A percentile compares a stretch with the other conserved stretches of the same genome.
Conservation (phyloP, 73 alveolate genomes). For the Tetrahymena malaccensis region DNA sequence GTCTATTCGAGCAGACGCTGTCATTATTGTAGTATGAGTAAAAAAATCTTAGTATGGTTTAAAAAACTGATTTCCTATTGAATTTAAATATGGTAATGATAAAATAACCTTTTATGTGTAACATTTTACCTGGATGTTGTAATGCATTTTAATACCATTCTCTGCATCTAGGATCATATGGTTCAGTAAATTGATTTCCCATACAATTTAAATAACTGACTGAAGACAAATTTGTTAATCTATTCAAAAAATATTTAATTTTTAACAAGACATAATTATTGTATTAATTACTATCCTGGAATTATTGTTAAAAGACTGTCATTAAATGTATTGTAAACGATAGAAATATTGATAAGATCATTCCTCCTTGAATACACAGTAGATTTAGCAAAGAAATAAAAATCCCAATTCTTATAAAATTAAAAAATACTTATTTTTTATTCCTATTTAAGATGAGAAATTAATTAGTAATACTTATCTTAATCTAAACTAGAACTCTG, state of each 20-base stretch:
- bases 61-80: background rate
- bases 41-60: background rate
- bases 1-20: background rate
- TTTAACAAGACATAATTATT: too few relatives aligned
- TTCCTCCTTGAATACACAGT: background rate
- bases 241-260: too few relatives aligned
- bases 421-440: too few relatives aligned
- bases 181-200: background rate
- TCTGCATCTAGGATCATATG: background rate
- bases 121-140: background rate
- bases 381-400: background rate
- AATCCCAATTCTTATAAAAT: background rate
- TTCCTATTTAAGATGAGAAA: too few relatives aligned
- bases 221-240: background rate
- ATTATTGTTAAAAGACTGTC: background rate
- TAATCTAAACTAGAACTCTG: background rate
- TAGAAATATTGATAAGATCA: background rate
- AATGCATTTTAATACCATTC: background rate
- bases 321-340: background rate
- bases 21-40: background rate
- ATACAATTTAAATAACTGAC: background rate
- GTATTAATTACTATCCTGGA: background rate
- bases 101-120: too few relatives aligned
- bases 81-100: too few relatives aligned
- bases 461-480: background rate